Conservation (phyloP, 108 stramenopile species). For the Cyclostephanos tholiformis region DNA sequence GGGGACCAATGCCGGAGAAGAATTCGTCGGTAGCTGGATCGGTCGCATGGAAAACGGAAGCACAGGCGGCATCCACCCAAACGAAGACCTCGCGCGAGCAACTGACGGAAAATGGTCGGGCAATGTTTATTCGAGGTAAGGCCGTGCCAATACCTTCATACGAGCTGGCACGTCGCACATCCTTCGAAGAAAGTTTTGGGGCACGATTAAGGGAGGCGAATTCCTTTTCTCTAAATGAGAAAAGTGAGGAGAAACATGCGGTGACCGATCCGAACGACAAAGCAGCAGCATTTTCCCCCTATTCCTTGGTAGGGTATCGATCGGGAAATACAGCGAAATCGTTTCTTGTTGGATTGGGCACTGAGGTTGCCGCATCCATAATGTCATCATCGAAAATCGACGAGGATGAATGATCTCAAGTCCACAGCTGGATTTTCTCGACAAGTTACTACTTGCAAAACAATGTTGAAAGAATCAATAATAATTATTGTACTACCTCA, state of each 20-base stretch:
- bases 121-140: slow-evolving; percentile 45
- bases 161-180: slow-evolving; percentile 12
- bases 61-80: slow-evolving; percentile 35
- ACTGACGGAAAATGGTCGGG: slow-evolving; percentile 47
- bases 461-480: too few relatives aligned
- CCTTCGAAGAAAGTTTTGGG: slow-evolving; percentile 25
- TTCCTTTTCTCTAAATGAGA: slow-evolving; percentile 35
- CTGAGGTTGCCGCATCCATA: slow-evolving; percentile 10
- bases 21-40: slow-evolving; percentile 22
- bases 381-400: slow-evolving; percentile 8
- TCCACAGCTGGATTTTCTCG: background rate
- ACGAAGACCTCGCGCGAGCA: slow-evolving; percentile 43
- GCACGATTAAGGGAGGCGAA: slow-evolving; percentile 30
- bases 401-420: background rate
- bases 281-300: background rate
- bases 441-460: too few relatives aligned
- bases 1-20: slow-evolving; percentile 26
- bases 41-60: slow-evolving; percentile 51
- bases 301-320: slow-evolving; percentile 14
- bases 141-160: slow-evolving; percentile 20
- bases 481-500: too few relatives aligned
- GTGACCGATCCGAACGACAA: background rate
- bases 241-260: slow-evolving; percentile 2
- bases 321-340: background rate
- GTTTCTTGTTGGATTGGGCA: slow-evolving; percentile 15